These are phyloP conservation scores for Gynochthodes officinalis DNA, from an alignment of 257 asterid genomes.

Conservation along the genomic window DNA sequence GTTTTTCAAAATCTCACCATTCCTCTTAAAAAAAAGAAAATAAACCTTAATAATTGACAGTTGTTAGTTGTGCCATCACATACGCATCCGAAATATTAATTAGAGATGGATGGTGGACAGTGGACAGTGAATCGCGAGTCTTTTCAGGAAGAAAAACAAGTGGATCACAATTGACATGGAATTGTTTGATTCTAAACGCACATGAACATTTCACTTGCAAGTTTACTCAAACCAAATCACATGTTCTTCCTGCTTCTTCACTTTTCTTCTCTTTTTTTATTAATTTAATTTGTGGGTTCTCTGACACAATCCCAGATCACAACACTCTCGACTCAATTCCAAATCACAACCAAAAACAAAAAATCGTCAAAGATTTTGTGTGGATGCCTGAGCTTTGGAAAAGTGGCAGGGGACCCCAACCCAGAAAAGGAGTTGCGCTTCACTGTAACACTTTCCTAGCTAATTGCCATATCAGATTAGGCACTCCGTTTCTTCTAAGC, in stretches of 20 bases:
- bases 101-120: constrained; percentile 5
- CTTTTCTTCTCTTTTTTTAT: too few relatives aligned
- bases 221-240: too few relatives aligned
- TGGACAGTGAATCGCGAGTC: too few relatives aligned
- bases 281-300: background rate
- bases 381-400: background rate
- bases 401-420: constrained; percentile 2
- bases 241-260: too few relatives aligned
- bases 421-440: background rate
- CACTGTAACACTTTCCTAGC: constrained; percentile 20
- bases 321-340: background rate
- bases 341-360: background rate
- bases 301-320: background rate
- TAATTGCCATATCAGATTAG: constrained; percentile 15
- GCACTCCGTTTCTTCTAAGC: background rate
- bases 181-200: background rate
- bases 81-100: constrained; percentile 10
- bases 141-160: background rate
- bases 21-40: background rate
- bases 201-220: background rate
- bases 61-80: constrained; percentile 10
- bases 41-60: constrained; percentile 6
- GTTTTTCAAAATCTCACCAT: background rate
- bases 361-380: constrained; percentile 12
- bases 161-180: constrained; percentile 14